Evolutionary conservation across 495 filamentous ascomycete species (phyloP), one percentile per base, ranked within the genome.

Genomic region (Penicillium robsamsonii): DNA sequence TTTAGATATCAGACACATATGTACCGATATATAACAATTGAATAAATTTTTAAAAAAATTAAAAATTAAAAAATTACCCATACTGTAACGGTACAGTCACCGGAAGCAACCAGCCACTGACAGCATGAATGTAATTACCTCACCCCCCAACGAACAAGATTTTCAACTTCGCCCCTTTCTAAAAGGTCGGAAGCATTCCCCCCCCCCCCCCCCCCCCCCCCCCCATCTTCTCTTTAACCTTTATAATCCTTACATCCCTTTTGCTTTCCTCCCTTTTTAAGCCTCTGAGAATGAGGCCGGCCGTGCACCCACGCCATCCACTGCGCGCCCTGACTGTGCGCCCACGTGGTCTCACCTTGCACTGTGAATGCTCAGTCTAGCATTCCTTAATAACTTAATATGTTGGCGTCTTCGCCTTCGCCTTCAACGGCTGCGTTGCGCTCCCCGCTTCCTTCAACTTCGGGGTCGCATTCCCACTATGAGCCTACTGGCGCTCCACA

Each of bases 331-430:
- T 65, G 61, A 75, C 64, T 73, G 66, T 77, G 67, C 68, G 65
- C 75, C 73, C 72, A 76, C 73, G 73, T 75, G 74, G 73, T 72
- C 64, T 60, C 59, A 59, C 68, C 70, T 67, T 66, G 59, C 64
- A 53, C 50, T 65, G 59, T 58, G 53, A 68, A 57, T 53, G 40
- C 48, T 50, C 50, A 35, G 50, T 22, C 56, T 20, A 62, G 50
- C 63, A 68, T 66, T 68, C 66, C 29, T 46, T 29, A 37, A 46
- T 51, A 45, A 53, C 50, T 22, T 33, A 47, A 45, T 38, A 56
- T 81, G 76, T 69, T 81, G 62, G 74, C 73, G 58, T 76, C 79
- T 18, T 78, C 77, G 59, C 70, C 76, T 45, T 79, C 77, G 49
- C 71, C 76, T 30, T 78, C 75, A n/a, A 57, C 62, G 52, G 66